Percentiles rank a stretch among this genome's conserved stretches.
Evolutionary conservation across 2,329 filamentous ascomycete species (phyloP).

Genomic region (Rhynchosporium agropyri): DNA sequence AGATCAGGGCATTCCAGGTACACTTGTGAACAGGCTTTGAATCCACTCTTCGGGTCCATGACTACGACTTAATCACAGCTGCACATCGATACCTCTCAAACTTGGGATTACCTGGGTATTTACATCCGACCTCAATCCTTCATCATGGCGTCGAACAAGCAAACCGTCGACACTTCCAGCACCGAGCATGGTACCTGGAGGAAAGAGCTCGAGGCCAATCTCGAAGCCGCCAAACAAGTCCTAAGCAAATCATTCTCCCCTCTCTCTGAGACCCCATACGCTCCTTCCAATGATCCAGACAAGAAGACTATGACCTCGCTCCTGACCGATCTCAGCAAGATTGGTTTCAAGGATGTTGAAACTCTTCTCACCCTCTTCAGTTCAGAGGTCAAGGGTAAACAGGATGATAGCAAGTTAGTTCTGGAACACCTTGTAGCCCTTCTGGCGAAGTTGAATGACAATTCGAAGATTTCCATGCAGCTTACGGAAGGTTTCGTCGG

Average conservation of each 20-base stretch:
- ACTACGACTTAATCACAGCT: neutral
- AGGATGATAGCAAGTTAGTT: constrained; percentile 76
- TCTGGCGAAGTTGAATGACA: constrained; percentile 38
- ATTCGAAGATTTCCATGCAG: constrained; percentile 37
- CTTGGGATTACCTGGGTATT: neutral
- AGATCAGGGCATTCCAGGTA: neutral
- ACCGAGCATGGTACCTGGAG: constrained; percentile 30
- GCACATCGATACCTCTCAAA: neutral
- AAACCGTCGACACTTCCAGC: constrained; percentile 28
- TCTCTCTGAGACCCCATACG: constrained; percentile 44
- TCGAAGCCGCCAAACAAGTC: constrained; percentile 45
- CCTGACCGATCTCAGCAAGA: constrained; percentile 48
- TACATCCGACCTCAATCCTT: neutral
- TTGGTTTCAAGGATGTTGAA: constrained; percentile 53
- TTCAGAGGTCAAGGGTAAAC: constrained; percentile 62
- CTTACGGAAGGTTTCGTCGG: constrained; percentile 70
- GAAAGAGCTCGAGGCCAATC: constrained; percentile 43
- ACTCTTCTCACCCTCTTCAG: constrained; percentile 64
- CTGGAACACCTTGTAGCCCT: constrained; percentile 68
- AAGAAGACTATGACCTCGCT: constrained; percentile 42
- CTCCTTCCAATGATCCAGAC: constrained; percentile 39
- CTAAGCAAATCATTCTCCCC: constrained; percentile 48
- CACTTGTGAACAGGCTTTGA: neutral
- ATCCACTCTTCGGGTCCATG: neutral
- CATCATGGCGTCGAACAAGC: constrained; percentile 12